These are phyloP conservation scores for Beta vulgaris DNA, from an alignment of 148 eudicot species.

Conservation along the genomic window DNA sequence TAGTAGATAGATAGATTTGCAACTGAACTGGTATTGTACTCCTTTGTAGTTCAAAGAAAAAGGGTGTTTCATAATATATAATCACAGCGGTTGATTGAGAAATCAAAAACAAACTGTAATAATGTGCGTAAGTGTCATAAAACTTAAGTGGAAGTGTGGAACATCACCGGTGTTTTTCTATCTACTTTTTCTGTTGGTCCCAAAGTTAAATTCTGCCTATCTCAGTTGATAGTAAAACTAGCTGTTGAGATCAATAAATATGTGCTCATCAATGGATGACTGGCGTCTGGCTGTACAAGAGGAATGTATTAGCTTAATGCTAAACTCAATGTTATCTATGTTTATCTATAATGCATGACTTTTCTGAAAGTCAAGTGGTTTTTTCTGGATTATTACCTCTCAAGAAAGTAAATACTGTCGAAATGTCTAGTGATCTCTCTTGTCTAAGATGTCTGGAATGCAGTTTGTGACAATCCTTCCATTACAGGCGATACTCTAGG, in stretches of 20 bases:
- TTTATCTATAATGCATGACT: background rate
- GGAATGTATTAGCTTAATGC: background rate
- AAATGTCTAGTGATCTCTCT: background rate
- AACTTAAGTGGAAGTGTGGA: no score
- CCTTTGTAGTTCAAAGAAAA: no score
- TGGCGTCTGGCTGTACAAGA: background rate
- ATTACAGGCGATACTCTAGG: conserved; percentile 64
- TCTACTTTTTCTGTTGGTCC: no score
- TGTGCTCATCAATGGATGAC: background rate
- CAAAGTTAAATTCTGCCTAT: no score
- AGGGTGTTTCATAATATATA: no score
- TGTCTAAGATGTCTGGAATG: background rate
- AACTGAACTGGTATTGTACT: no score
- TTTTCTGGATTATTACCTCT: background rate
- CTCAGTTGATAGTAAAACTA: no score
- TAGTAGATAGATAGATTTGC: no score
- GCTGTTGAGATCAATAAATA: background rate
- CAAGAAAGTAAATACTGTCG: background rate
- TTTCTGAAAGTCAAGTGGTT: background rate
- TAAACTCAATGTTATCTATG: background rate
- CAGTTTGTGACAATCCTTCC: background rate
- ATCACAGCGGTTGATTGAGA: background rate
- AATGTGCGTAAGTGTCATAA: background rate
- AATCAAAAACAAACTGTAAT: background rate
- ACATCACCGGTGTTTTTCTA: no score